Conservation (phyloP, 2,329 filamentous ascomycete species). For the Aureobasidium leucospermi region DNA sequence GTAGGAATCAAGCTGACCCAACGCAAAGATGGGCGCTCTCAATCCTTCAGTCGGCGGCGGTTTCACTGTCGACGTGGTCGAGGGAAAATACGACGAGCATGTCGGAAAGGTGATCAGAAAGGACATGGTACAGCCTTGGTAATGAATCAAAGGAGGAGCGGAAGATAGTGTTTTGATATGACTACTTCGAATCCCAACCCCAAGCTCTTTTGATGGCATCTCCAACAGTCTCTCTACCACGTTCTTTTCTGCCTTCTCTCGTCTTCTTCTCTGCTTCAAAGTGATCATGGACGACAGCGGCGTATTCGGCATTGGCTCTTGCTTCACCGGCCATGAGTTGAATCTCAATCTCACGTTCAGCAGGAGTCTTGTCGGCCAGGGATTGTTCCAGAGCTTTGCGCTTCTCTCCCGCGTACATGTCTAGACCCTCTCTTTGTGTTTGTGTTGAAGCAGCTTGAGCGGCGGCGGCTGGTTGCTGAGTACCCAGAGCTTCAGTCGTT, state of each 20-base stretch:
- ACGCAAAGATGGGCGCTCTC: no score
- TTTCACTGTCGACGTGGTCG: no score
- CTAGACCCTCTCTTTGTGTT: conserved; percentile 11
- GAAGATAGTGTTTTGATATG: neutral
- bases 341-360: conserved; percentile 56
- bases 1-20: no score
- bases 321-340: conserved; percentile 57
- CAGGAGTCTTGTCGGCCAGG: conserved; percentile 29
- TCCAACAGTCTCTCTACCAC: conserved; percentile 41
- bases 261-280: conserved; percentile 50
- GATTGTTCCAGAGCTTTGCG: conserved; percentile 28
- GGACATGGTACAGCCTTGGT: no score
- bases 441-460: neutral
- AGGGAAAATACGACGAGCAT: neutral
- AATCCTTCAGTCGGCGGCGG: no score
- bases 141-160: no score
- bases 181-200: conserved; percentile 21
- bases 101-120: neutral
- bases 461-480: neutral
- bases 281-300: conserved; percentile 47
- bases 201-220: conserved; percentile 32
- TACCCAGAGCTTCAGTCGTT: conserved; percentile 23
- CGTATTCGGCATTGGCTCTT: conserved; percentile 53
- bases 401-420: conserved; percentile 18
- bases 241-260: conserved; percentile 49